phyloP scores from a whole-genome alignment of 192 early-diverging fungal genomes.

The Coemansia sp. region DNA sequence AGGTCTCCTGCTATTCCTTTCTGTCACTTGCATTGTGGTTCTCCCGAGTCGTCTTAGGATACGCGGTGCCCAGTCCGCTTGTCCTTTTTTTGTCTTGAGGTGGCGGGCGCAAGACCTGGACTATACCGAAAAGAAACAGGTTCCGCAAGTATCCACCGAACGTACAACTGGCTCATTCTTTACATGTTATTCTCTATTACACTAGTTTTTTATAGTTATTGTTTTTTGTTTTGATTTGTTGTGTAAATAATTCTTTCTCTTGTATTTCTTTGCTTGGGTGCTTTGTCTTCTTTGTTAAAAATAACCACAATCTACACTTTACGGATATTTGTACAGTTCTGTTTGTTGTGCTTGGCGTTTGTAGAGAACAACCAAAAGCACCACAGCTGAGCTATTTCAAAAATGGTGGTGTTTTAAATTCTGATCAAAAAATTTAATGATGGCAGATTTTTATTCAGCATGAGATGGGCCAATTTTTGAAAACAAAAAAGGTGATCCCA shows the following conservation, averaged over 20 bases:
- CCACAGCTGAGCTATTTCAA: neutral
- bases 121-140: neutral
- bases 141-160: neutral
- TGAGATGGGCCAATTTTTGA: neutral
- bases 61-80: neutral
- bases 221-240: neutral
- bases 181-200: neutral
- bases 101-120: neutral
- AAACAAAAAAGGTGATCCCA: neutral
- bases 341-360: neutral
- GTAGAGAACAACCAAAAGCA: neutral
- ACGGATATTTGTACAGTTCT: neutral
- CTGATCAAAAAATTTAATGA: neutral
- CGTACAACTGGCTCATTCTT: neutral
- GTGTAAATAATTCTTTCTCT: conserved; percentile 1
- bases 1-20: neutral
- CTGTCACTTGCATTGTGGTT: neutral
- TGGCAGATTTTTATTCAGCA: too few species aligned
- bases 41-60: neutral
- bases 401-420: neutral
- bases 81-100: neutral
- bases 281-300: neutral
- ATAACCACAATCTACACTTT: neutral
- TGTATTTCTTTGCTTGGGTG: neutral
- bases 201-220: conserved; percentile 3